A percentile compares a stretch with the other conserved stretches of the same genome.
These are phyloP conservation scores for Megacollybia marginata DNA, from an alignment of 768 basidiomycete genomes.

Conservation along the genomic window DNA sequence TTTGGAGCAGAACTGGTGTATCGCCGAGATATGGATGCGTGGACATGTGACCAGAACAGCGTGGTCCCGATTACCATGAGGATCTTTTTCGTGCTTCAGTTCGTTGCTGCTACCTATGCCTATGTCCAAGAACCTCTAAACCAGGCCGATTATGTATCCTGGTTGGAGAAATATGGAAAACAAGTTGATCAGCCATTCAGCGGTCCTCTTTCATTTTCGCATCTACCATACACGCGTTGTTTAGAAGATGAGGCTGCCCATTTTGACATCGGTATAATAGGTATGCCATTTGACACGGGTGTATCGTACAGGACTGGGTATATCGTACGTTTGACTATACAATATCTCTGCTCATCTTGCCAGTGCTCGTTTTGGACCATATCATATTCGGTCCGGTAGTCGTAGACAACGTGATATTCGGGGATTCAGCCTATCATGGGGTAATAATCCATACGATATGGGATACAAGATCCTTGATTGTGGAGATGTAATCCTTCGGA, in stretches of 20 bases:
- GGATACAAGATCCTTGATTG: constrained; percentile 69
- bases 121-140: background rate
- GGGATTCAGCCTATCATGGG: constrained; percentile 72
- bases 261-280: constrained; percentile 77
- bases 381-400: constrained; percentile 76
- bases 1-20: constrained; percentile 23
- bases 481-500: constrained; percentile 53
- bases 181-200: constrained; percentile 72
- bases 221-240: constrained; percentile 67
- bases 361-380: constrained; percentile 84
- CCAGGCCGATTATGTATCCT: constrained; percentile 25
- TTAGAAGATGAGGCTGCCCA: constrained; percentile 44
- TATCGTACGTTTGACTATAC: constrained; percentile 16
- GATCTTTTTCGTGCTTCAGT: background rate
- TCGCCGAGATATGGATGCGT: constrained; percentile 36
- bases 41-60: constrained; percentile 1
- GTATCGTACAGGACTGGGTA: constrained; percentile 54
- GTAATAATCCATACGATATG: constrained; percentile 52
- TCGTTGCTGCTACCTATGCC: background rate
- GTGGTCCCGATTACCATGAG: constrained; percentile 1
- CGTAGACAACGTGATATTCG: constrained; percentile 49
- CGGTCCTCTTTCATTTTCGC: constrained; percentile 79
- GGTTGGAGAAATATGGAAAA: constrained; percentile 68
- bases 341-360: constrained; percentile 18
- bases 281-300: constrained; percentile 73